A percentile compares a stretch with the other conserved stretches of the same genome.
These are phyloP conservation scores for Russula dissimulans DNA, from an alignment of 768 basidiomycete genomes.

Conservation along the genomic window DNA sequence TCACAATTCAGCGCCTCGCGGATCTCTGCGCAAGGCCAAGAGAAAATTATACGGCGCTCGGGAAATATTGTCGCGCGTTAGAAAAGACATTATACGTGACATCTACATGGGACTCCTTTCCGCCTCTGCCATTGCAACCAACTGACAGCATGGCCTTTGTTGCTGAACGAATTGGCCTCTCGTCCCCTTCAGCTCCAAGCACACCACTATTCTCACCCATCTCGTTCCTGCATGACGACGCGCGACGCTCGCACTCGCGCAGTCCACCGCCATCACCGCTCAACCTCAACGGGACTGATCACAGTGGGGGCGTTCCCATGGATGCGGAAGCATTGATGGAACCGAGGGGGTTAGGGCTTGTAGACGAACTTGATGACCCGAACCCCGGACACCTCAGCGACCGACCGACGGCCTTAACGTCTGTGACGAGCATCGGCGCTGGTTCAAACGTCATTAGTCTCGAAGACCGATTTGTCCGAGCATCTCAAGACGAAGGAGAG, in stretches of 20 bases:
- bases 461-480: constrained; percentile 55
- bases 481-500: constrained; percentile 19
- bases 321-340: constrained; percentile 29
- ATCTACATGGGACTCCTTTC: constrained; percentile 67
- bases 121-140: constrained; percentile 39
- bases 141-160: constrained; percentile 22
- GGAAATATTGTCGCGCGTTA: constrained; percentile 83
- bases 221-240: constrained; percentile 77
- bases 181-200: constrained; percentile 48
- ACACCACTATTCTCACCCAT: constrained; percentile 86
- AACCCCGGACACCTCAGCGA: constrained; percentile 79
- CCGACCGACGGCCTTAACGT: constrained; percentile 58
- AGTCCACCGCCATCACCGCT: constrained; percentile 75
- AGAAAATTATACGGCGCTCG: constrained; percentile 63
- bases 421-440: constrained; percentile 40
- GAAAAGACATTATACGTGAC: constrained; percentile 79
- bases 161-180: constrained; percentile 35
- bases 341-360: constrained; percentile 57
- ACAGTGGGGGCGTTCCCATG: constrained; percentile 24
- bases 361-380: constrained; percentile 82
- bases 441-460: constrained; percentile 47
- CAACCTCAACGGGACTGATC: constrained; percentile 35
- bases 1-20: constrained; percentile 84
- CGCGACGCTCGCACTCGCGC: constrained; percentile 67
- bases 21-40: constrained; percentile 67